Conservation (phyloP, 495 filamentous ascomycete genomes). For the Cenococcum geophilum region DNA sequence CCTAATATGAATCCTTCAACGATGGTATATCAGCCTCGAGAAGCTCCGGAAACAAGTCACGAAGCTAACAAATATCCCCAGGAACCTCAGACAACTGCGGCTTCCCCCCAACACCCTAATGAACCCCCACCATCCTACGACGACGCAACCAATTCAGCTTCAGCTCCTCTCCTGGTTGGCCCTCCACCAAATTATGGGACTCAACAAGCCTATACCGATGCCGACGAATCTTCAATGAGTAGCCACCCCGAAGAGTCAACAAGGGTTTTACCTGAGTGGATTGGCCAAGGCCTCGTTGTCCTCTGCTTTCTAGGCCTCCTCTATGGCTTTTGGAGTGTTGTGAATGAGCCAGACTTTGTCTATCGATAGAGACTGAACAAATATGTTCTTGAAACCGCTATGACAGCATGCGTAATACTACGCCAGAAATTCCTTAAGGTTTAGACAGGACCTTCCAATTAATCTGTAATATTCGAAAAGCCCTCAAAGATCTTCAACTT, state of each 20-base stretch:
- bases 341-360: conserved; percentile 16
- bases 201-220: conserved; percentile 12
- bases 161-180: conserved; percentile 23
- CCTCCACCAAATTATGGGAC: conserved; percentile 26
- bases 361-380: neutral
- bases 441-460: no score
- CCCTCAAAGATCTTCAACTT: no score
- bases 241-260: conserved; percentile 15
- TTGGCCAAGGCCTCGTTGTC: conserved; percentile 24
- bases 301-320: conserved; percentile 22
- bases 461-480: no score
- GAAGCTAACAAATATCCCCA: neutral
- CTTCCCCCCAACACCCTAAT: neutral
- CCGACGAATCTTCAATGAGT: conserved; percentile 17
- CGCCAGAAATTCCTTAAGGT: no score
- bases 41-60: neutral
- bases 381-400: neutral
- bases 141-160: conserved; percentile 19
- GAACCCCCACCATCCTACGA: conserved; percentile 18
- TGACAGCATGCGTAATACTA: neutral
- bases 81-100: neutral
- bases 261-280: conserved; percentile 22
- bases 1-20: neutral
- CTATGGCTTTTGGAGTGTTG: conserved; percentile 21
- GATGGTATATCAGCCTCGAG: neutral